Base-by-base conservation (phyloP, 805 yeast genomes). In the Saccharomycodes ludwigii region DNA sequence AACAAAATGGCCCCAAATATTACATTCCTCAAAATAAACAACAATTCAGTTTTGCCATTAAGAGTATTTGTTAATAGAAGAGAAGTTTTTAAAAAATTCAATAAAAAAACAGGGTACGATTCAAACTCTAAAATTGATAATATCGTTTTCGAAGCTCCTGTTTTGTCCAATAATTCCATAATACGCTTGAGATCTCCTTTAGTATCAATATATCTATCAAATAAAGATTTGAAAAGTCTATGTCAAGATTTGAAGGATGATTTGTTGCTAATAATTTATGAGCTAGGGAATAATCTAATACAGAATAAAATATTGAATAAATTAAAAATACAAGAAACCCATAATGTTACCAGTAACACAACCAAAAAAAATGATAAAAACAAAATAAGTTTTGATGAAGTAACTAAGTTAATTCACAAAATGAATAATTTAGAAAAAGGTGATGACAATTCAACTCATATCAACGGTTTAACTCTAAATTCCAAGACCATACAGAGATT, bases 91-190 rank as follows among this genome's bases (percentile, higher is more conserved):
- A 38, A 43, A 18, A 52, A 40, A 30, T 32, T 15, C 31, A 24
- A 32, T 33, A 31, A 17, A 7, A 27, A 42, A 11, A 32, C 33
- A 6, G 37, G 27, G 32, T 14, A 16, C 9, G 14, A 17, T 22
- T 4, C 29, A 18, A 35, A 31, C 38, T 12, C 2, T 11, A 5
- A 20, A n/a, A 25, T 16, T 13, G 28, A 14, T 9, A 32, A 41
- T 5, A 36, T 52, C 1, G 31, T 48, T 4, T 49, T 54, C 27
- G 53, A 54, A 19, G 50, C 58, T 4, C 59, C 59, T 1, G 32
- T 54, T 9, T 35, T 52, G n/a, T 48, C 59, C 2, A 54, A 47
- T 27, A 54, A 52, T 37, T 52, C 59, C 4, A 50, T 54, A 3
- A 41, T 54, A 2, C 39, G 51, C 14, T 39, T 54, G 30, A 51